phyloP scores from a whole-genome alignment of 2,329 filamentous ascomycete genomes.

The Xylariaceae sp. region DNA sequence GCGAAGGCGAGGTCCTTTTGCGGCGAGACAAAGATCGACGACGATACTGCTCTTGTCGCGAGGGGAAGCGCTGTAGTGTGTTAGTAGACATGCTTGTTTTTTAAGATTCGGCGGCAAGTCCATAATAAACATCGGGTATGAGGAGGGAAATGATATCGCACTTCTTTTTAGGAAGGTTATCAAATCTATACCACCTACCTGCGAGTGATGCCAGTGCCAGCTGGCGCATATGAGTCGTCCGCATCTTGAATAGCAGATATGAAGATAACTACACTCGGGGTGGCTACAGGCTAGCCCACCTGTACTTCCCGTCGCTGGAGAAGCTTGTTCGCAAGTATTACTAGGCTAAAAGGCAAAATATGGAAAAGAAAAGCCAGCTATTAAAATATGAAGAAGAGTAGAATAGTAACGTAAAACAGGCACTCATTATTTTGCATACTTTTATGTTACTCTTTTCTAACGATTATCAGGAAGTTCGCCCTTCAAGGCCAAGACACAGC shows the following conservation, averaged over 20 bases:
- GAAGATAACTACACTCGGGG: background rate
- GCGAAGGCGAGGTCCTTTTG: slow-evolving; percentile 58
- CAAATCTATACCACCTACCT: slow-evolving; percentile 12
- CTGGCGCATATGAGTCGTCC: slow-evolving; percentile 24
- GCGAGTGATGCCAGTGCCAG: slow-evolving; percentile 31
- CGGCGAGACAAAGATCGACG: slow-evolving; percentile 40
- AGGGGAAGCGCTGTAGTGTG: slow-evolving; percentile 15
- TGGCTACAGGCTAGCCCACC: background rate
- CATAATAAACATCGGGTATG: background rate
- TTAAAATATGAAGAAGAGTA: too few relatives aligned
- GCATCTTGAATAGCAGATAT: slow-evolving; percentile 8
- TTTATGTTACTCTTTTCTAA: too few relatives aligned
- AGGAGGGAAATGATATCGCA: too few relatives aligned
- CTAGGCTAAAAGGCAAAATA: too few relatives aligned
- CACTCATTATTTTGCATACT: too few relatives aligned
- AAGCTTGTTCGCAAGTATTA: too few relatives aligned
- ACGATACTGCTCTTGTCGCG: slow-evolving; percentile 26
- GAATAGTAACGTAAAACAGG: too few relatives aligned
- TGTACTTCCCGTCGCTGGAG: too few relatives aligned
- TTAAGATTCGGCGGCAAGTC: too few relatives aligned
- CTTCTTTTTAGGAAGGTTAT: background rate
- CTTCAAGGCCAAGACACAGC: too few relatives aligned
- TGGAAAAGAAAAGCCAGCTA: too few relatives aligned
- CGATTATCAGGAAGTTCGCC: too few relatives aligned
- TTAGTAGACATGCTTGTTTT: background rate